Percentiles rank a stretch among this genome's conserved stretches.
phyloP scores from a whole-genome alignment of 805 yeast species.

The Candida ulmi region DNA sequence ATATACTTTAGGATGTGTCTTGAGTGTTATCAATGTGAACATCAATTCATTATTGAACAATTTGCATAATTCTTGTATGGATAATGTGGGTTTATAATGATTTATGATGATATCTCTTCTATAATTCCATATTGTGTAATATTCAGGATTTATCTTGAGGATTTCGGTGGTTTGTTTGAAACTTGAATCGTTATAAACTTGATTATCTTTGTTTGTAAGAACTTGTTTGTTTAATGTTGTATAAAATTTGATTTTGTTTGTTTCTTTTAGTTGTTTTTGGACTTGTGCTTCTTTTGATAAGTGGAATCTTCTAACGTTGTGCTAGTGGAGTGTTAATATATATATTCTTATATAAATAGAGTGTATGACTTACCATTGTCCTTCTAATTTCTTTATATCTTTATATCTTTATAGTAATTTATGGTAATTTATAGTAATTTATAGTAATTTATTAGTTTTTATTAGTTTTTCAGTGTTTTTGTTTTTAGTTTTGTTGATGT shows the following conservation, averaged over 20 bases:
- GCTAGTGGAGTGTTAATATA: slow-evolving; percentile 33
- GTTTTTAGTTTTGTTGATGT: too few species aligned
- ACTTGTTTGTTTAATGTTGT: slow-evolving; percentile 37
- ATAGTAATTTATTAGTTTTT: too few species aligned
- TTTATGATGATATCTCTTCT: slow-evolving; percentile 61
- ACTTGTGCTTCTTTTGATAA: slow-evolving; percentile 50
- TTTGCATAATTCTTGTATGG: slow-evolving; percentile 19
- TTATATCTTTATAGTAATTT: too few species aligned
- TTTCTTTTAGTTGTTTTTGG: slow-evolving; percentile 53
- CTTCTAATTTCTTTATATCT: too few species aligned
- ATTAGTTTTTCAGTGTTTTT: too few species aligned
- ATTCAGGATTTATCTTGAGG: slow-evolving; percentile 72
- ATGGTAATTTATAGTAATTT: too few species aligned
- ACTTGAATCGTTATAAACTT: slow-evolving; percentile 29
- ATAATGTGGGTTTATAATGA: slow-evolving; percentile 11
- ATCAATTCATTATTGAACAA: slow-evolving; percentile 51
- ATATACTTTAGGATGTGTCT: slow-evolving; percentile 78
- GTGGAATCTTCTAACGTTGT: slow-evolving; percentile 61
- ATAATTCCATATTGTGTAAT: slow-evolving; percentile 86
- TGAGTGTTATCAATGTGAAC: slow-evolving; percentile 54
- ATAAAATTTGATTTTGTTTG: slow-evolving; percentile 52
- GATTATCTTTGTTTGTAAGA: slow-evolving; percentile 28
- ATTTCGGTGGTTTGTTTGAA: slow-evolving; percentile 52
- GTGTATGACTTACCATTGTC: slow-evolving; percentile 7
- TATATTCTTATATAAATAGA: too few species aligned